These are phyloP conservation scores for Inga oerstediana DNA, from an alignment of 306 rosid species.

Conservation along the genomic window DNA sequence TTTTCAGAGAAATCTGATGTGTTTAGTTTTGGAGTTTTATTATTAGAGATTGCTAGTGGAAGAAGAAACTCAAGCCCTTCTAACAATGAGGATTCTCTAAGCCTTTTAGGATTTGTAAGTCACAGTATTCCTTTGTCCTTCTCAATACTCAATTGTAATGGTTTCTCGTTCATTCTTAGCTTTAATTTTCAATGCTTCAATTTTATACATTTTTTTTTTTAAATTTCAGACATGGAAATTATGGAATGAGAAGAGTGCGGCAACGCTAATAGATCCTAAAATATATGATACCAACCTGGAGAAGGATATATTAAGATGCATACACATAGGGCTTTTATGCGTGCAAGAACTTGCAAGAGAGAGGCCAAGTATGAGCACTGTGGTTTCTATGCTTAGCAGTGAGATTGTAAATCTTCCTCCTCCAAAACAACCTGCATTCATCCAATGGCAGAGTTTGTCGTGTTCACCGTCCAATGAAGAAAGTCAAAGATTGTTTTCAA, in stretches of 20 bases:
- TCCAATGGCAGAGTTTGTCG: neutral
- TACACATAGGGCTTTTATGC: neutral
- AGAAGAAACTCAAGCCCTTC: no score
- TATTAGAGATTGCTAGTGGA: no score
- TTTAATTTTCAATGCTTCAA: no score
- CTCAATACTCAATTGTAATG: no score
- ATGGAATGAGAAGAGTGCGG: no score
- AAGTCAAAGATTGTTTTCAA: neutral
- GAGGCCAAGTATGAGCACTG: neutral
- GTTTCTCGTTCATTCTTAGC: no score
- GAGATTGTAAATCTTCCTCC: neutral
- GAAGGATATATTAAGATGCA: neutral
- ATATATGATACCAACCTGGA: neutral
- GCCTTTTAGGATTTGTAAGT: no score
- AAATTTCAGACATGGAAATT: no score
- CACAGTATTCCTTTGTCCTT: no score
- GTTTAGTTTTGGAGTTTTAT: no score
- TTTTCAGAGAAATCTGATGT: conserved; percentile 28
- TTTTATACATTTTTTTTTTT: no score
- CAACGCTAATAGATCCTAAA: neutral
- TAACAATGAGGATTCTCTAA: no score
- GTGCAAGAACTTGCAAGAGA: neutral
- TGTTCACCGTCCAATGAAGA: neutral
- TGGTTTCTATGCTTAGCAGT: neutral
- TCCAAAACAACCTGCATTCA: neutral